Evolutionary conservation across 1,284 basidiomycete genomes (phyloP), one percentile per base, ranked within the genome.

Genomic region (Pyrrhoderma noxium): DNA sequence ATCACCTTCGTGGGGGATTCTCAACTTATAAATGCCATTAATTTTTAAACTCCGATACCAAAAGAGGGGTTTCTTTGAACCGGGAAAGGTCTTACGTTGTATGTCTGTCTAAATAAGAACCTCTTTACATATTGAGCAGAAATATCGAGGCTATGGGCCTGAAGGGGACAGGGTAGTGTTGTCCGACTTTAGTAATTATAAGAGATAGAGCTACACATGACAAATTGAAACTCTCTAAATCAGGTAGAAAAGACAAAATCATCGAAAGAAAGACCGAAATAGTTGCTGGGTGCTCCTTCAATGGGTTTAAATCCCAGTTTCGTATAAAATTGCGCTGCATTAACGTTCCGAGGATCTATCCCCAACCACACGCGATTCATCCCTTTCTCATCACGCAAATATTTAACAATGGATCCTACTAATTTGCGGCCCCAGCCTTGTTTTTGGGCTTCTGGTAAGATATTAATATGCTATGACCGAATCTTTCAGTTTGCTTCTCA

Each of bases 391-490:
- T 49, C 52, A 8, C 49, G 56, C 60, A 85, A 62, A 62, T 75
- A 67, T 46, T 72, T 65, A 19, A 81, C 70, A 9, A 75, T 79
- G 23, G 59, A 64, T 40, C 64, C 69, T 52, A 85, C 76, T 55
- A 86, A 61, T 61, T 68, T 75, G 54, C 71, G 68, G 2, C 82
- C 84, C 77, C 77, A 84, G 16, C 82, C 82, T 54, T 75, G 70
- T 46, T 74, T 67, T 63, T 81, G 81, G 62, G 79, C 76, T 48
- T 67, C 68, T 14, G 77, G 72, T 52, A 85, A 60, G 49, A 85
- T 75, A 58, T 86, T 70, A 62, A 85, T 81, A 61, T 85, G 83
- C 59, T 52, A 31, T 5, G 38, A 40, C 14, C 14, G 38, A 40
- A 40, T 7, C 4, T 40, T 40, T 5, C 16, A 7, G 21, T 16